Evolutionary conservation across 805 yeast genomes (phyloP).

Genomic region (Priceomyces castillae): DNA sequence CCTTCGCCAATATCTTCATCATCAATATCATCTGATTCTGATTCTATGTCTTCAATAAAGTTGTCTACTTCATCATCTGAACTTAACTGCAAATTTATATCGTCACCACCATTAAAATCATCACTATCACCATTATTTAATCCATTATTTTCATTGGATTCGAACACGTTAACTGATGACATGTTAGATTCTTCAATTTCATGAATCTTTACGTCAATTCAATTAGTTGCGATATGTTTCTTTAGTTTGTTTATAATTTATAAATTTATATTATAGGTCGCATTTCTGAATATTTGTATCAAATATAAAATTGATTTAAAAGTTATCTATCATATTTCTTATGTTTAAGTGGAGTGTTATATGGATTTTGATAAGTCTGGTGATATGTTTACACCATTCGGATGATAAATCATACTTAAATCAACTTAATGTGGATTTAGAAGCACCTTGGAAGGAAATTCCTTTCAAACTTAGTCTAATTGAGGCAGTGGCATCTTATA

Average conservation of each 20-base stretch:
- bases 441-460: conserved; percentile 39
- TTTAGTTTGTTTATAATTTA: background rate
- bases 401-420: background rate
- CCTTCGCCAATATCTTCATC: conserved; percentile 9
- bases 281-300: background rate
- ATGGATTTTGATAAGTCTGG: background rate
- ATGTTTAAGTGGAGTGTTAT: background rate
- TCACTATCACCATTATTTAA: background rate
- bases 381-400: background rate
- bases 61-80: conserved; percentile 11
- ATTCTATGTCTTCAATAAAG: conserved; percentile 8
- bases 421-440: conserved; percentile 6
- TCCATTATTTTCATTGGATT: conserved; percentile 11
- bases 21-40: conserved; percentile 11
- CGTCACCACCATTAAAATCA: conserved; percentile 8
- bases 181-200: conserved; percentile 6
- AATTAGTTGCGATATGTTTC: background rate
- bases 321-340: background rate
- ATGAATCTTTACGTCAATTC: background rate
- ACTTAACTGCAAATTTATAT: conserved; percentile 7
- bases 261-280: background rate
- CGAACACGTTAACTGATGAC: conserved; percentile 22
- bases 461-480: conserved; percentile 42
- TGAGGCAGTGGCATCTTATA: conserved; percentile 36
- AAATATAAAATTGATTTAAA: background rate